Evolutionary conservation across 345 rosid species (phyloP).

Genomic region (Linum lewisii): DNA sequence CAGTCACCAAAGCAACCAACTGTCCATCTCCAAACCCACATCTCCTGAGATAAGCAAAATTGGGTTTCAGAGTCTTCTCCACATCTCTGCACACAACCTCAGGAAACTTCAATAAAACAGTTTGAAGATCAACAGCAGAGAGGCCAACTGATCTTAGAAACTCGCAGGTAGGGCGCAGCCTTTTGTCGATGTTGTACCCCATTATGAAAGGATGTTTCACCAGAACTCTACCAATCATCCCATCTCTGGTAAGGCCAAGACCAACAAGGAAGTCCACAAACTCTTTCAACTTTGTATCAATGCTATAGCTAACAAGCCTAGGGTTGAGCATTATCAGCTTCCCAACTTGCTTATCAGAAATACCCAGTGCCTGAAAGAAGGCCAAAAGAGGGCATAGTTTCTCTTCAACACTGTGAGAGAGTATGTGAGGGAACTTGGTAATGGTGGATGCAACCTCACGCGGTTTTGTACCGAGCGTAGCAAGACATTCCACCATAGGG

Average conservation of each 20-base stretch:
- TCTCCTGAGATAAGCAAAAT: slow-evolving; percentile 31
- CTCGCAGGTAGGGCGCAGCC: slow-evolving; percentile 49
- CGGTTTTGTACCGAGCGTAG: slow-evolving; percentile 40
- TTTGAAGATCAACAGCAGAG: slow-evolving; percentile 35
- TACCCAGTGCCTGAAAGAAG: slow-evolving; percentile 65
- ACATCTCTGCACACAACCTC: slow-evolving; percentile 66
- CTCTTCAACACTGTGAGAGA: slow-evolving; percentile 72
- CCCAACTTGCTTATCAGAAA: slow-evolving; percentile 65
- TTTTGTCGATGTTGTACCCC: slow-evolving; percentile 57
- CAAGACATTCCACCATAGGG: slow-evolving; percentile 61
- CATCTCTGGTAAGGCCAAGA: slow-evolving; percentile 49
- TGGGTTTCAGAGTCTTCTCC: slow-evolving; percentile 44
- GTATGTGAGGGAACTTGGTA: slow-evolving; percentile 56
- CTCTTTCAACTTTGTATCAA: slow-evolving; percentile 47
- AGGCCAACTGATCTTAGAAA: slow-evolving; percentile 53
- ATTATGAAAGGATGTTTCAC: slow-evolving; percentile 56
- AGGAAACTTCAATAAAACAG: slow-evolving; percentile 45
- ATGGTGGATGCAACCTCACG: slow-evolving; percentile 59
- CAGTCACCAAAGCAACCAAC: slow-evolving; percentile 45
- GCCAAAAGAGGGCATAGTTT: slow-evolving; percentile 80
- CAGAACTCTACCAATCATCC: slow-evolving; percentile 57
- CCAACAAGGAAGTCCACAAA: slow-evolving; percentile 48
- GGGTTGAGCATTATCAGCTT: slow-evolving; percentile 61
- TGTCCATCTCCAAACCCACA: slow-evolving; percentile 49
- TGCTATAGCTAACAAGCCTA: slow-evolving; percentile 68